Conservation (phyloP, 2,329 filamentous ascomycete species). For the Neonectria neomacrospora region DNA sequence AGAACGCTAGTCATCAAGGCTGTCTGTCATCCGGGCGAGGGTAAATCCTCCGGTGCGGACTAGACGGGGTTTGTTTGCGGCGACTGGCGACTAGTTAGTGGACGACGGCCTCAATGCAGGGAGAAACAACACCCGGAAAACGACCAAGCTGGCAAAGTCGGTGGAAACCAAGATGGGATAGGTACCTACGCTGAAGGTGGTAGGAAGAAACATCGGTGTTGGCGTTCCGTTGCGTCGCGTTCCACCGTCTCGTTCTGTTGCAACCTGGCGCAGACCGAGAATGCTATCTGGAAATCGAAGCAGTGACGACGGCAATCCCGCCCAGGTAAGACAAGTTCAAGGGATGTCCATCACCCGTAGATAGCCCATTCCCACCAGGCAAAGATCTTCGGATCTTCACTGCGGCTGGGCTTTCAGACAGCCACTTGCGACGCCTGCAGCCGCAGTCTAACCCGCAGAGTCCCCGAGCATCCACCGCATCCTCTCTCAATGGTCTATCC, state of each 20-base stretch:
- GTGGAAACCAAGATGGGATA: no score
- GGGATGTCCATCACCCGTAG: neutral
- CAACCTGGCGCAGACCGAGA: no score
- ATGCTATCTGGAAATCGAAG: neutral
- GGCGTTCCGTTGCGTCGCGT: no score
- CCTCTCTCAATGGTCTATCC: conserved; percentile 14
- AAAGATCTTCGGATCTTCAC: conserved; percentile 33
- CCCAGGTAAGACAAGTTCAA: neutral
- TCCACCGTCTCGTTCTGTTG: no score
- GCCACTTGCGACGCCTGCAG: conserved; percentile 14
- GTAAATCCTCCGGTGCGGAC: neutral
- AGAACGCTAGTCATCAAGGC: neutral
- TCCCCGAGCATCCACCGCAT: conserved; percentile 24
- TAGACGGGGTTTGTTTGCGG: neutral
- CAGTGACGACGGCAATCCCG: neutral
- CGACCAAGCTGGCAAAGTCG: no score
- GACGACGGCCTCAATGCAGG: conserved; percentile 5
- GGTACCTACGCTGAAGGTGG: no score
- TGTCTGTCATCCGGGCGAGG: neutral
- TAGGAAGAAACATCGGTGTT: no score
- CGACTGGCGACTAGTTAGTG: conserved; percentile 13
- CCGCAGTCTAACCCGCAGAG: conserved; percentile 11
- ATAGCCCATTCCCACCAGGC: conserved; percentile 9
- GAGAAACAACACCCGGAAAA: neutral
- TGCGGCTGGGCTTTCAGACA: conserved; percentile 21